Evolutionary conservation across 495 filamentous ascomycete species (phyloP), one percentile per base, ranked within the genome.

Genomic region (Penicillium egyptiacum): DNA sequence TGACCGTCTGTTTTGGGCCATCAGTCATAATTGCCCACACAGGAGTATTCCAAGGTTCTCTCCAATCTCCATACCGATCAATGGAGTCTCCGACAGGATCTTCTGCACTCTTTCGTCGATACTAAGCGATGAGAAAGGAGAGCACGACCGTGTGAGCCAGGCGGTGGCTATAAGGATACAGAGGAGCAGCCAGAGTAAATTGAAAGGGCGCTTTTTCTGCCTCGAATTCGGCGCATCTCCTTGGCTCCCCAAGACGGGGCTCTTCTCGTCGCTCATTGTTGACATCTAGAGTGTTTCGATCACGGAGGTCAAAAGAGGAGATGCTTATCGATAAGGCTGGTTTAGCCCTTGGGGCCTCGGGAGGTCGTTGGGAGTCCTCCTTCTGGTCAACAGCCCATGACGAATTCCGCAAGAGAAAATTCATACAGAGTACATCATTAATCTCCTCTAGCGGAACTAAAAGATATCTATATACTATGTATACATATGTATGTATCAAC

Each of bases 1-100:
- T 98, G 94, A 3, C 93, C 92, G 72, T 98, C 93, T 95, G 60
- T 20, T 37, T n/a, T 9, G 19, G 20, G 20, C 10, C 11, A 48
- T 58, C 19, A 53, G 57, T 57, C 1, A 30, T 20, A 3, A 10
- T 31, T 2, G 5, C 19, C 3, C 20, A 28, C 7, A 7, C 12
- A 1, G 9, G 16, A 12, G 0, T 20, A 17, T 16, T n/a, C n/a
- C n/a, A n/a, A n/a, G n/a, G n/a, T n/a, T 41, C 2, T n/a, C 2
- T 44, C 20, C 28, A n/a, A 17, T 2, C 12, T 46, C 14, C 69
- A 55, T 74, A 91, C 88, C 90, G 70, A 96, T 93, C 57, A 96
- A 71, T 12, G 91, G 92, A 4, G 87, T 90, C n/a, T 83, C 70
- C 10, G 70, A 75, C 20, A 96, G 72, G 48, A 96, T 90, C 46